Conservation (phyloP, 1,284 basidiomycete species). For the Rhizopogon hawkerae region DNA sequence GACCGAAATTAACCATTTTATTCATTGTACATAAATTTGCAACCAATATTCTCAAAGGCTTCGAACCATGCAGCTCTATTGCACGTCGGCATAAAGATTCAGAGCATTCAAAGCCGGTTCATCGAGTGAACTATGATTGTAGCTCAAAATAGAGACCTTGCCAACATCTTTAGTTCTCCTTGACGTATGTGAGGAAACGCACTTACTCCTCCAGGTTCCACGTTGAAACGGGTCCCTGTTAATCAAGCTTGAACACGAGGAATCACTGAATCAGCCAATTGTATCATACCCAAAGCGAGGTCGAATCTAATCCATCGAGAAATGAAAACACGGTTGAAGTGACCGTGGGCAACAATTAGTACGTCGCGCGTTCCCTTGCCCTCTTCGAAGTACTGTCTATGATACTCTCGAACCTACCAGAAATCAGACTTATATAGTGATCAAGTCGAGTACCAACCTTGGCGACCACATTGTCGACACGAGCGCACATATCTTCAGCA, state of each 20-base stretch:
- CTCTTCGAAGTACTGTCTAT: slow-evolving; percentile 62
- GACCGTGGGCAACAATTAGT: slow-evolving; percentile 71
- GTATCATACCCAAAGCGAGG: slow-evolving; percentile 48
- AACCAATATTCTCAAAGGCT: slow-evolving; percentile 8
- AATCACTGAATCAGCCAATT: not conserved
- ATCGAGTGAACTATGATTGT: slow-evolving; percentile 69
- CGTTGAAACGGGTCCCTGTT: slow-evolving; percentile 68
- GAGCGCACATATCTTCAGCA: slow-evolving; percentile 65
- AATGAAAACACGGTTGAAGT: slow-evolving; percentile 81
- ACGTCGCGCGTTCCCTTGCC: slow-evolving; percentile 61
- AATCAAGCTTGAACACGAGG: slow-evolving; percentile 2
- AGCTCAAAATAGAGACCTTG: slow-evolving; percentile 62
- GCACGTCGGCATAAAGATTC: slow-evolving; percentile 54
- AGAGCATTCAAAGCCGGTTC: slow-evolving; percentile 69
- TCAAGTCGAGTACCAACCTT: slow-evolving; percentile 34
- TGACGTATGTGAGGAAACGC: not conserved
- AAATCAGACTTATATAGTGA: not conserved
- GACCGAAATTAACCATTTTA: slow-evolving; percentile 14
- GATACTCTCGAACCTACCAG: slow-evolving; percentile 64
- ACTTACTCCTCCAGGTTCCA: slow-evolving; percentile 72
- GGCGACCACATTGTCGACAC: slow-evolving; percentile 71
- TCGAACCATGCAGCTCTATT: slow-evolving; percentile 14
- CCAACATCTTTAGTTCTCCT: slow-evolving; percentile 4
- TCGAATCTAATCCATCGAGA: slow-evolving; percentile 72
- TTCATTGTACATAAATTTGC: no score